Conservation (phyloP, 2,329 filamentous ascomycete genomes). For the Pseudogymnoascus sp. region DNA sequence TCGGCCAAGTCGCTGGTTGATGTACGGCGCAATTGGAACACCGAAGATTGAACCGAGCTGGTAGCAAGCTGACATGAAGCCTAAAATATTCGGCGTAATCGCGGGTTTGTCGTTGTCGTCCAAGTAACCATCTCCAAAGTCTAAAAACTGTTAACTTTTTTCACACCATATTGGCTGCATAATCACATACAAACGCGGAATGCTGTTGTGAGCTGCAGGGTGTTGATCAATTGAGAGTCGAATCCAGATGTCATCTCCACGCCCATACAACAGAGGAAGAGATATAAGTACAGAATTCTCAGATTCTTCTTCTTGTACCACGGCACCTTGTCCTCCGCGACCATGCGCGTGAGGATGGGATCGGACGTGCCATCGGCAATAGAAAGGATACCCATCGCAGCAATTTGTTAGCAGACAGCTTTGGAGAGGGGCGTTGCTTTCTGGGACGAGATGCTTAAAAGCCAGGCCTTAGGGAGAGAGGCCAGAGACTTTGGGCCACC, state of each 20-base stretch:
- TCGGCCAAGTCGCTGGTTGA: constrained; percentile 42
- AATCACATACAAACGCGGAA: background rate
- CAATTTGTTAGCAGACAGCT: constrained; percentile 2
- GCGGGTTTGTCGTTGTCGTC: constrained; percentile 10
- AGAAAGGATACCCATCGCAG: background rate
- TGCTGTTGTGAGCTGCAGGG: constrained; percentile 28
- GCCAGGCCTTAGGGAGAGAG: background rate
- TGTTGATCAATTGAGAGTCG: constrained; percentile 42
- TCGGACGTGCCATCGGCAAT: constrained; percentile 21
- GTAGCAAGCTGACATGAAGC: constrained; percentile 46
- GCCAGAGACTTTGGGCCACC: background rate
- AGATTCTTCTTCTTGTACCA: constrained; percentile 35
- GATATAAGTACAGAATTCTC: constrained; percentile 30
- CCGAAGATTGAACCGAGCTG: constrained; percentile 46
- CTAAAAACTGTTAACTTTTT: constrained; percentile 6
- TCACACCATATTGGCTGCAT: background rate
- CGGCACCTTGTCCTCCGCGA: constrained; percentile 31
- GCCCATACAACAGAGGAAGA: constrained; percentile 42
- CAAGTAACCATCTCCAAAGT: constrained; percentile 12
- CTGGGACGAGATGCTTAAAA: background rate
- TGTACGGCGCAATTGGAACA: constrained; percentile 44
- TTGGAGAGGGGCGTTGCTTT: background rate
- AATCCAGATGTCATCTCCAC: constrained; percentile 49
- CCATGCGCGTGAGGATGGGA: constrained; percentile 33
- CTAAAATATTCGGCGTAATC: constrained; percentile 30